Percentiles rank a stretch among this genome's conserved stretches.
These are phyloP conservation scores for Eragrostis curvula DNA, from an alignment of 176 grass and related monocot species.

Conservation along the genomic window DNA sequence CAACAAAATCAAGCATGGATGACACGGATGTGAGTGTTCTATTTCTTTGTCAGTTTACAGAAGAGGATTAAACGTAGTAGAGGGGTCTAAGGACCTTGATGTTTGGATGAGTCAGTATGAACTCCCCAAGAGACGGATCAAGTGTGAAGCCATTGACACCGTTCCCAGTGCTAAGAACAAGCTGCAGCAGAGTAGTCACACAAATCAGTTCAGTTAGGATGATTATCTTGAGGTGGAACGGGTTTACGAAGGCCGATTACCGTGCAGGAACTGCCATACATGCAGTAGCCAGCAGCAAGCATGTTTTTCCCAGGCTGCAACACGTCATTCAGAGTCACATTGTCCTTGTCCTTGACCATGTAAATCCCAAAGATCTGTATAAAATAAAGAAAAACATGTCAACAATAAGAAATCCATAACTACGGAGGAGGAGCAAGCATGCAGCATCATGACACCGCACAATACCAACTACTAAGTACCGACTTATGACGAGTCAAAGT, in stretches of 20 bases:
- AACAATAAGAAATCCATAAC: neutral
- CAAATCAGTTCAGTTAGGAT: neutral
- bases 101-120: conserved; percentile 93
- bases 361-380: conserved; percentile 86
- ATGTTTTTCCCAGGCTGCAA: conserved; percentile 89
- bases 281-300: conserved; percentile 97
- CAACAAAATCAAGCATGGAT: conserved; percentile 19
- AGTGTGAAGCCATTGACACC: conserved; percentile 97
- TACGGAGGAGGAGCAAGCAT: neutral
- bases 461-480: neutral
- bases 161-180: conserved; percentile 86
- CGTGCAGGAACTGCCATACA: conserved; percentile 99
- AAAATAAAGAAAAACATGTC: neutral
- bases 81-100: conserved; percentile 64
- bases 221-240: neutral
- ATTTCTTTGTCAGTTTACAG: neutral
- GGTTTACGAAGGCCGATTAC: conserved; percentile 36
- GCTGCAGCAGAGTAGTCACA: conserved; percentile 40
- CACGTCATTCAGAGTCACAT: conserved; percentile 72
- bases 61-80: neutral
- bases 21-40: neutral
- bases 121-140: conserved; percentile 97
- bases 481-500: neutral
- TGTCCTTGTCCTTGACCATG: conserved; percentile 71
- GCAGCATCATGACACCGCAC: neutral